Conservation (phyloP, 441 rosid genomes). For the Erodium texanum region DNA sequence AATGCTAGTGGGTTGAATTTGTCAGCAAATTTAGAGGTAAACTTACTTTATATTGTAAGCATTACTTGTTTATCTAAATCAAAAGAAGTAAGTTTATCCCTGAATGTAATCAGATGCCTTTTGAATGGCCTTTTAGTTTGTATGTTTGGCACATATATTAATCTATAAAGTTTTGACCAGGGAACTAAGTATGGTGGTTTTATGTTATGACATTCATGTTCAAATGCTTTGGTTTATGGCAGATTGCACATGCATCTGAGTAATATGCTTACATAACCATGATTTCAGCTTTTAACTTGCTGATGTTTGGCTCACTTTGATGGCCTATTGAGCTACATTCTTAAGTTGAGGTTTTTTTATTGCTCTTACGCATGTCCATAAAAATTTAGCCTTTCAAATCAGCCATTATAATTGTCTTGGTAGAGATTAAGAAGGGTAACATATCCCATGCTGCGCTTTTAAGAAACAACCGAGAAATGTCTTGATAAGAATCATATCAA, state of each 20-base stretch:
- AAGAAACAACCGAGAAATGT: not conserved
- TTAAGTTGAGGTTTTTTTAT: not conserved
- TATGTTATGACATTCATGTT: not conserved
- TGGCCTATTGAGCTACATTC: not conserved
- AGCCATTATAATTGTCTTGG: not conserved
- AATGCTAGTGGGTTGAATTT: constrained; percentile 71
- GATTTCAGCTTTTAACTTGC: not conserved
- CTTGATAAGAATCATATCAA: not conserved
- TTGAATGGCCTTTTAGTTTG: not conserved
- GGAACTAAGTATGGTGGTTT: not conserved
- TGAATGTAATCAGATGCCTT: constrained; percentile 1
- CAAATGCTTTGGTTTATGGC: not conserved
- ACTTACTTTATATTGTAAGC: constrained; percentile 10
- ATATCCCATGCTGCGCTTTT: not conserved
- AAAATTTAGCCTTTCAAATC: not conserved
- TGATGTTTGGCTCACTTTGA: not conserved
- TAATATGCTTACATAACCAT: not conserved
- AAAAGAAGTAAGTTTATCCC: not conserved
- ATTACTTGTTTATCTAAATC: constrained; percentile 10
- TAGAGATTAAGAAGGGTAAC: not conserved
- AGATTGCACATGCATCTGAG: not conserved
- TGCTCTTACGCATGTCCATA: not conserved
- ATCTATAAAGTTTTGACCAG: not conserved
- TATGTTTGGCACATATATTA: not conserved
- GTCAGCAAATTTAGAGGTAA: constrained; percentile 83